Evolutionary conservation across 306 rosid species (phyloP).

Genomic region (Trichosanthes truncata): DNA sequence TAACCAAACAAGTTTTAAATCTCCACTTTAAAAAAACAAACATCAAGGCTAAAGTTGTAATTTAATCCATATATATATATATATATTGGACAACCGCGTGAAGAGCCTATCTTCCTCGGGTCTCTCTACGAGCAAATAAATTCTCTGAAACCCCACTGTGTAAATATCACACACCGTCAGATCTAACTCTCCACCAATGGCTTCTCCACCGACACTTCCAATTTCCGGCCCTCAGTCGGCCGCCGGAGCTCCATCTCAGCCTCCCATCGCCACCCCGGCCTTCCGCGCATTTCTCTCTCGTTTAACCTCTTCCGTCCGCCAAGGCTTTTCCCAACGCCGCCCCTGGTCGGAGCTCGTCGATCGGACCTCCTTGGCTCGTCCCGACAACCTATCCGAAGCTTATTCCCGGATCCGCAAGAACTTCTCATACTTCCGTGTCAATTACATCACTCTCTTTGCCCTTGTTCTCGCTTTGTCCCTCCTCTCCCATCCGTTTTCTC

Average conservation of each 20-base stretch:
- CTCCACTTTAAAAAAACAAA: too few species aligned
- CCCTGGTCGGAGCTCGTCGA: constrained; percentile 83
- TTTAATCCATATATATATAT: too few species aligned
- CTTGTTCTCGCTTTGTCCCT: constrained; percentile 68
- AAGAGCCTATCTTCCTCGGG: neutral
- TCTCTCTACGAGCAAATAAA: neutral
- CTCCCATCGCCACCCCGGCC: constrained; percentile 73
- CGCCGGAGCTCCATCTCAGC: constrained; percentile 25
- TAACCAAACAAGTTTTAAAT: too few species aligned
- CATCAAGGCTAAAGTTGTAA: too few species aligned
- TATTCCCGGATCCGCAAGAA: constrained; percentile 92
- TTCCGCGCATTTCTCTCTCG: constrained; percentile 80
- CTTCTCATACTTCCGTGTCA: constrained; percentile 73
- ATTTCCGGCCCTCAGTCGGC: constrained; percentile 38
- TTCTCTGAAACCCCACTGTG: neutral
- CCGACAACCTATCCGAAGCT: constrained; percentile 71
- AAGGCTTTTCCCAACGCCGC: constrained; percentile 76
- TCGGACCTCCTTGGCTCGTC: constrained; percentile 51
- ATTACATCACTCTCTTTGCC: constrained; percentile 52
- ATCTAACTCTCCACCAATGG: constrained; percentile 34
- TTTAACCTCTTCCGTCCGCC: constrained; percentile 48
- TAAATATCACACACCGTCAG: neutral
- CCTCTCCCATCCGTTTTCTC: constrained; percentile 70
- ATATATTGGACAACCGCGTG: neutral
- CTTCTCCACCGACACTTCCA: constrained; percentile 76